phyloP scores from a whole-genome alignment of 441 rosid species.

The Viola pubescens region DNA sequence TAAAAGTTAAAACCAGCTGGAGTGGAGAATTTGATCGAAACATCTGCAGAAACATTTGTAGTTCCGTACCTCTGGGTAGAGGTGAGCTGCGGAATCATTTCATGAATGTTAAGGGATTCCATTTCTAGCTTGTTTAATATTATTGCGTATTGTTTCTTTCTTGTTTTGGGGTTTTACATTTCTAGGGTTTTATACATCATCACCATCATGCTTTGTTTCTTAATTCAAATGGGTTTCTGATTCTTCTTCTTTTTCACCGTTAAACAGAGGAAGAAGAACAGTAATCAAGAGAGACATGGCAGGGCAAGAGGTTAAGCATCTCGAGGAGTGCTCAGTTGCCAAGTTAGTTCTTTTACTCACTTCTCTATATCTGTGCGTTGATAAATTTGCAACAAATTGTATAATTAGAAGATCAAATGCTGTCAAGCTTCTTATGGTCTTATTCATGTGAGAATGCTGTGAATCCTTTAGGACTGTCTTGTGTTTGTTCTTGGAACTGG shows the following conservation, averaged over 20 bases:
- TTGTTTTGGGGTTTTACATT: background rate
- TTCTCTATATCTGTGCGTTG: too few species aligned
- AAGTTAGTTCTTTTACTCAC: constrained; percentile 28
- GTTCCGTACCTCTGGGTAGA: too few species aligned
- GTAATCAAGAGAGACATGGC: constrained; percentile 22
- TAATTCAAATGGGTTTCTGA: constrained; percentile 1
- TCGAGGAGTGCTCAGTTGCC: constrained; percentile 65
- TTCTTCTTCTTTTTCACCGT: too few species aligned
- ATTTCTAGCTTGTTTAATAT: too few species aligned
- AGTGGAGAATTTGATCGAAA: background rate
- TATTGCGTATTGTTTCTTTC: background rate
- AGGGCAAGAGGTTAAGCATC: constrained; percentile 51
- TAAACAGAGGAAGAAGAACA: too few species aligned
- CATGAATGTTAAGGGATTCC: background rate
- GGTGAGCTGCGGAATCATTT: background rate
- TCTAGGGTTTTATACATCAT: constrained; percentile 12
- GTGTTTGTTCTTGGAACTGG: too few species aligned
- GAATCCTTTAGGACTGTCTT: too few species aligned
- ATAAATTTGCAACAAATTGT: too few species aligned
- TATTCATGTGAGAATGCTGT: too few species aligned
- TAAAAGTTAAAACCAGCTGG: background rate
- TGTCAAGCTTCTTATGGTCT: too few species aligned
- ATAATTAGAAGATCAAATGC: too few species aligned
- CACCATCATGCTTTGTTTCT: background rate
- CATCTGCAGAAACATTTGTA: too few species aligned